These are phyloP conservation scores for Ascochyta pisi DNA, from an alignment of 2,329 filamentous ascomycete genomes.

Conservation along the genomic window DNA sequence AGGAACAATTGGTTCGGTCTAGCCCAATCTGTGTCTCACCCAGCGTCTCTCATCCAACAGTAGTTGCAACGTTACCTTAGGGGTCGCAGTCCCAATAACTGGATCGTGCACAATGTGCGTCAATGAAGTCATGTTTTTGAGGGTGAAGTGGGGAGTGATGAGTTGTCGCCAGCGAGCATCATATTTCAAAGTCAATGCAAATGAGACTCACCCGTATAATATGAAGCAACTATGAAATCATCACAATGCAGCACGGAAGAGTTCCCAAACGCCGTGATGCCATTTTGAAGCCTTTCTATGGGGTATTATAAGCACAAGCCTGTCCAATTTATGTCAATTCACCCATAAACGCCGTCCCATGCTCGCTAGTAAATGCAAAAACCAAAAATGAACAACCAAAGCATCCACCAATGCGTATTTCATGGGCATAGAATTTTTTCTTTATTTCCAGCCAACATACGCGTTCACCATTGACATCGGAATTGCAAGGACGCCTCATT, in stretches of 20 bases:
- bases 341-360: slow-evolving; percentile 11
- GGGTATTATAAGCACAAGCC: slow-evolving; percentile 18
- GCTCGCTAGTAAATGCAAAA: slow-evolving; percentile 15
- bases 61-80: background rate
- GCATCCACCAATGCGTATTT: background rate
- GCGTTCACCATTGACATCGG: background rate
- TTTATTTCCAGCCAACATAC: background rate
- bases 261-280: slow-evolving; percentile 12
- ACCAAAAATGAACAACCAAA: background rate
- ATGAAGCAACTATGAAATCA: background rate
- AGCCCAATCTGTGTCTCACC: background rate
- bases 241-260: background rate
- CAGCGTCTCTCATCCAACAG: background rate
- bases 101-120: background rate
- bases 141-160: background rate
- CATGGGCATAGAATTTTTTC: background rate
- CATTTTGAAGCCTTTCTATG: slow-evolving; percentile 17
- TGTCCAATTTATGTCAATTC: slow-evolving; percentile 4
- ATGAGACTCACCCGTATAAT: background rate
- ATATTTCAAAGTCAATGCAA: background rate
- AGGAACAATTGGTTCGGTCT: background rate
- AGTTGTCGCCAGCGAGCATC: background rate
- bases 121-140: background rate
- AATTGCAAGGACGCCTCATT: background rate
- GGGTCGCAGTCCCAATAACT: background rate